Conservation (phyloP, 805 yeast species). For the Naumovozyma dairenensis region DNA sequence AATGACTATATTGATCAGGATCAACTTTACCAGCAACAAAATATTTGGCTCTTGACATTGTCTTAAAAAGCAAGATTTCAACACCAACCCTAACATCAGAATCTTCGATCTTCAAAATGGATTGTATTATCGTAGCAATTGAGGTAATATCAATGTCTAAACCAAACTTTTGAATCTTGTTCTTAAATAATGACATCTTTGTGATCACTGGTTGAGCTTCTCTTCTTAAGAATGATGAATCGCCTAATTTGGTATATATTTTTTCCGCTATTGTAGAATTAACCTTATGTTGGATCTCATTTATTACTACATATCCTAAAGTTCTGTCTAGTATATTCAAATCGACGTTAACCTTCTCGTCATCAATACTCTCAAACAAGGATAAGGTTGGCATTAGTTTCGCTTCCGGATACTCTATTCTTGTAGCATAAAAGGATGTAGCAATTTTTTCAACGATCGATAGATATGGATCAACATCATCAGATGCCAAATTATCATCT, state of each 20-base stretch:
- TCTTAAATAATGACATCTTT: slow-evolving; percentile 69
- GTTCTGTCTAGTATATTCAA: slow-evolving; percentile 62
- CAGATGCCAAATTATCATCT: slow-evolving; percentile 11
- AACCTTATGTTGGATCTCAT: slow-evolving; percentile 71
- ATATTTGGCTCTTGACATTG: slow-evolving; percentile 79
- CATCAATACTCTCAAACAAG: slow-evolving; percentile 72
- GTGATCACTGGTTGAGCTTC: slow-evolving; percentile 76
- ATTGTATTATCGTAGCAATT: slow-evolving; percentile 60
- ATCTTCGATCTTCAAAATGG: slow-evolving; percentile 57
- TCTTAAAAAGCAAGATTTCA: slow-evolving; percentile 70
- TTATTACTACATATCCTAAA: slow-evolving; percentile 46
- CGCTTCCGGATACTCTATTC: slow-evolving; percentile 14
- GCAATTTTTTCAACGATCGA: slow-evolving; percentile 17
- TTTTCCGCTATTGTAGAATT: slow-evolving; percentile 80
- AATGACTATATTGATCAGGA: slow-evolving; percentile 68
- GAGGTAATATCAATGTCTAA: slow-evolving; percentile 63
- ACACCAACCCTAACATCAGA: slow-evolving; percentile 57
- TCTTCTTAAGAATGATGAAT: slow-evolving; percentile 73
- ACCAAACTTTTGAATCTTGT: slow-evolving; percentile 58
- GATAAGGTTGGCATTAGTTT: slow-evolving; percentile 37
- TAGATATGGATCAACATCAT: slow-evolving; percentile 7
- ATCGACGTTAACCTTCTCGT: slow-evolving; percentile 64
- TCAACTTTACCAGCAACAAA: slow-evolving; percentile 82
- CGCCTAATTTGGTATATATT: slow-evolving; percentile 67
- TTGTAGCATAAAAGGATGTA: slow-evolving; percentile 18